Evolutionary conservation across 208 protist species (phyloP).

Genomic region (Trypanosoma caninum): DNA sequence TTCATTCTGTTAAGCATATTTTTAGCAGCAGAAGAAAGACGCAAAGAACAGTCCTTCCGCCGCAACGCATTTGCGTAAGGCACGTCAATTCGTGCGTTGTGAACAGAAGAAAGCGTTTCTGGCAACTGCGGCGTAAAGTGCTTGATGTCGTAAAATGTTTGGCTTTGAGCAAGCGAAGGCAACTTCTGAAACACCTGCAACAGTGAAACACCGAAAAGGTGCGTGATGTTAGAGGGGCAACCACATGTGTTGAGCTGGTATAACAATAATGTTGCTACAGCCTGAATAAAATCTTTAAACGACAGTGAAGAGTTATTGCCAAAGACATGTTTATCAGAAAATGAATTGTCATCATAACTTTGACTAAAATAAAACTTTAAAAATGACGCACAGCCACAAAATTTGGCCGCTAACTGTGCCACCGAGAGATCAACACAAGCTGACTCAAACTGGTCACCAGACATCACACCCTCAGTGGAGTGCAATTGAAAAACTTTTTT

Average conservation of each 20-base stretch:
- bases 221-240: constrained; percentile 22
- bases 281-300: constrained; percentile 37
- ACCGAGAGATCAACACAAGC: constrained; percentile 13
- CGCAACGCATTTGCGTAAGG: constrained; percentile 37
- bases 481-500: constrained; percentile 18
- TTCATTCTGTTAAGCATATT: constrained; percentile 7
- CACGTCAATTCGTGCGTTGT: constrained; percentile 48
- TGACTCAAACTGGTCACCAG: constrained; percentile 14
- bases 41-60: background rate
- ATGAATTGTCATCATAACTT: background rate
- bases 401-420: background rate
- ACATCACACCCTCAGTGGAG: constrained; percentile 10
- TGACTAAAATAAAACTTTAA: background rate
- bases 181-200: constrained; percentile 1
- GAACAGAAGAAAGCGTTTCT: constrained; percentile 14
- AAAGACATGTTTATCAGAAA: background rate
- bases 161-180: background rate
- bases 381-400: constrained; percentile 6
- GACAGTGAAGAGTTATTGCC: background rate
- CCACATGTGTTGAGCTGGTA: constrained; percentile 7
- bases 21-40: constrained; percentile 1
- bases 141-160: background rate
- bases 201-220: constrained; percentile 24
- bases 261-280: constrained; percentile 28
- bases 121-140: background rate